Percentiles rank a stretch among this genome's conserved stretches.
Evolutionary conservation across 208 protist species (phyloP).

Genomic region (Lotmaria passim): DNA sequence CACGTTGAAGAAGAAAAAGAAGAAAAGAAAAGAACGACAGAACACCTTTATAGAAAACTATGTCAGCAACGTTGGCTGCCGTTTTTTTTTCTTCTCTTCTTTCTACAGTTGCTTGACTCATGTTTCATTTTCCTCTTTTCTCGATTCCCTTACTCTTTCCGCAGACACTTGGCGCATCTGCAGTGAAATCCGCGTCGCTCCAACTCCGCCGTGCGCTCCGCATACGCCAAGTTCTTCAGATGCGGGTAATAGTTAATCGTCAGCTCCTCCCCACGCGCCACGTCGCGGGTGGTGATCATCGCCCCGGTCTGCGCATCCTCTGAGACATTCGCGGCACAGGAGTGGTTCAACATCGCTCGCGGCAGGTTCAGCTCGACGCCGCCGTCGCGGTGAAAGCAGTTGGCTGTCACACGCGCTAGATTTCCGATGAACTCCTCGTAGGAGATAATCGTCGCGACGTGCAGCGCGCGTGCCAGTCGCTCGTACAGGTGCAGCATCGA

Average conservation of each 20-base stretch:
- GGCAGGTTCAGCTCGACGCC: conserved; percentile 70
- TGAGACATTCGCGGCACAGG: conserved; percentile 78
- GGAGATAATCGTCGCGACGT: conserved; percentile 65
- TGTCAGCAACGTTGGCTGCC: neutral
- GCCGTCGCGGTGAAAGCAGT: conserved; percentile 70
- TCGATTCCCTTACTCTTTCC: conserved; percentile 13
- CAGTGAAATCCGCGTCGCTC: conserved; percentile 60
- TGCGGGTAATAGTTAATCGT: conserved; percentile 84
- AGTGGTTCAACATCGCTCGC: conserved; percentile 84
- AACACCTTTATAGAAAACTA: too few relatives aligned
- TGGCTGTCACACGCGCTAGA: conserved; percentile 70
- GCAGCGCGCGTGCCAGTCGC: conserved; percentile 63
- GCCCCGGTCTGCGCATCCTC: conserved; percentile 54
- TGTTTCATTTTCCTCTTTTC: neutral
- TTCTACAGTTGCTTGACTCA: neutral
- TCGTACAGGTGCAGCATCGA: conserved; percentile 81
- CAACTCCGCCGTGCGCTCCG: conserved; percentile 63
- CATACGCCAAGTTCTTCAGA: conserved; percentile 59
- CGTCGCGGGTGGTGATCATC: conserved; percentile 55
- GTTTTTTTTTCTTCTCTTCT: neutral
- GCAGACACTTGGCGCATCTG: conserved; percentile 54
- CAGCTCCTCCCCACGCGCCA: conserved; percentile 65
- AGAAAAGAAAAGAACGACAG: too few relatives aligned
- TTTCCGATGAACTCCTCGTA: conserved; percentile 86
- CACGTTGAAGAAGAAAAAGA: too few relatives aligned